Evolutionary conservation across 78 protist genomes (phyloP).

Genomic region (Dictyostelium discoideum): dicty_2.7 NC_007091.3:4567501-4568000

Average conservation of each 20-base stretch:
- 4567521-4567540: background rate
- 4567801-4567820: background rate
- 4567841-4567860: background rate
- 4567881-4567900: background rate
- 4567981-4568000: background rate
- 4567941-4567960: background rate
- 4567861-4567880: background rate
- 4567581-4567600: slow-evolving; percentile 25
- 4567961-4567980: background rate
- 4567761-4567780: slow-evolving; percentile 10
- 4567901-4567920: background rate
- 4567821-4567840: background rate
- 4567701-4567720: background rate
- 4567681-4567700: background rate
- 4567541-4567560: background rate
- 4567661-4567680: background rate
- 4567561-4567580: background rate
- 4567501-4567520: background rate
- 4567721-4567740: background rate
- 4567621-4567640: background rate
- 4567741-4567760: slow-evolving; percentile 36
- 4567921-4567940: background rate
- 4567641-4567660: background rate
- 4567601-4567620: background rate
- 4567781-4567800: slow-evolving; percentile 15